Evolutionary conservation across 768 basidiomycete species (phyloP).

Genomic region (Lanmaoa pseudosensibilis): DNA sequence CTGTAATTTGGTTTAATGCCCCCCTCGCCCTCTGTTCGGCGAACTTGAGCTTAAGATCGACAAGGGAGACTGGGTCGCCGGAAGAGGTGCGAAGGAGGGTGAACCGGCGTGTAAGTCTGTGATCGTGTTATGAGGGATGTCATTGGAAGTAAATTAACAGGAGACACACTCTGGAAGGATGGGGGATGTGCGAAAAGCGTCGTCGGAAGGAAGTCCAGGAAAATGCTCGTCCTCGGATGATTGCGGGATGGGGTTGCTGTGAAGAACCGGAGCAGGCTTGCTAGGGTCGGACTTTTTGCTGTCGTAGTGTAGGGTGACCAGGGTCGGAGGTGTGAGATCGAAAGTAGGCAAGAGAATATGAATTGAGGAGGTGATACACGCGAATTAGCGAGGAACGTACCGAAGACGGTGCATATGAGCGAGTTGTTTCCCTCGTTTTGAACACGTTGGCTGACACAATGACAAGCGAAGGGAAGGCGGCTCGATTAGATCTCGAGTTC

Average conservation of each 20-base stretch:
- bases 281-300: conserved; percentile 78
- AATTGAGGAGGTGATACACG: conserved; percentile 26
- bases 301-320: conserved; percentile 19
- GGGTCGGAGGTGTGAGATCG: conserved; percentile 25
- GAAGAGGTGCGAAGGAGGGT: conserved; percentile 70
- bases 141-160: conserved; percentile 7
- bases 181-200: conserved; percentile 83
- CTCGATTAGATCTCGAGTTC: conserved; percentile 33
- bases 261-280: conserved; percentile 47
- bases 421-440: conserved; percentile 52
- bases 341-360: conserved; percentile 18
- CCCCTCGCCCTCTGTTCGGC: conserved; percentile 78
- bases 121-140: conserved; percentile 16
- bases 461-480: conserved; percentile 28
- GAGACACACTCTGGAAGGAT: conserved; percentile 79
- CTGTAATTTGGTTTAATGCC: conserved; percentile 64
- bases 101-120: conserved; percentile 79
- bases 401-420: conserved; percentile 76
- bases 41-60: conserved; percentile 63
- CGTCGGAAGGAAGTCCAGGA: conserved; percentile 61
- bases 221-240: conserved; percentile 41
- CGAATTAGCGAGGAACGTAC: conserved; percentile 49
- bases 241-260: conserved; percentile 29
- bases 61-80: conserved; percentile 64
- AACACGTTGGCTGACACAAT: conserved; percentile 62